A percentile compares a stretch with the other conserved stretches of the same genome.
These are phyloP conservation scores for Thuidium tamariscinum DNA, from an alignment of 225 moss, liverwort and hornwort genomes.

Conservation along the genomic window DNA sequence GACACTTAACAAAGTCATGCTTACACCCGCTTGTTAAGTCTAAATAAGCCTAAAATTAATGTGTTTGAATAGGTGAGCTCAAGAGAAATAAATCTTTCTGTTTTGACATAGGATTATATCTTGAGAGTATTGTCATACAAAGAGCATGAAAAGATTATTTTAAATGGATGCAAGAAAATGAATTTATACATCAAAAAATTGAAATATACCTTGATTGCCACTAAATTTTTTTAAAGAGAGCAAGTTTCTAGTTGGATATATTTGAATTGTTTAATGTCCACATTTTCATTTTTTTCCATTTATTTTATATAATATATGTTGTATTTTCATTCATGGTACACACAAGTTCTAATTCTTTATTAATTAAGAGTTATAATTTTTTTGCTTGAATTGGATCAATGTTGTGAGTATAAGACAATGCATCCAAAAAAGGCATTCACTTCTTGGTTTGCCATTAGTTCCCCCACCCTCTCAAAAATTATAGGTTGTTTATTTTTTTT, in stretches of 20 bases:
- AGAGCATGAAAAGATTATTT: not conserved
- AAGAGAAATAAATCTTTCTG: rapidly evolving
- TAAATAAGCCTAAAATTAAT: not conserved
- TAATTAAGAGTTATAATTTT: not conserved
- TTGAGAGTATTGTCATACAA: not conserved
- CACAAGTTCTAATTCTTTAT: not conserved
- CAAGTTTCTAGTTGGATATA: no score
- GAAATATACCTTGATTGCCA: rapidly evolving
- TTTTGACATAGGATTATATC: not conserved
- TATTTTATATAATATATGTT: not conserved
- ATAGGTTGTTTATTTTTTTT: no score
- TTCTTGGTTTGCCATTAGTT: no score
- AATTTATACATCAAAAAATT: not conserved
- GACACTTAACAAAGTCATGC: not conserved
- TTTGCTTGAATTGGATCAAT: no score
- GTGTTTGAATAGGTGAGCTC: not conserved
- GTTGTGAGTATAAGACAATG: not conserved
- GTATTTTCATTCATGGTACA: not conserved
- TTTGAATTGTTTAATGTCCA: not conserved
- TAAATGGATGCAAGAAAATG: not conserved
- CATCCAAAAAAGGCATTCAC: no score
- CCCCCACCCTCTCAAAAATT: no score
- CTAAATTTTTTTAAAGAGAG: not conserved
- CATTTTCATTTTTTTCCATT: not conserved
- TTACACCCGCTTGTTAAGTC: not conserved